These are phyloP conservation scores for Aquilaria yunnanensis DNA, from an alignment of 345 rosid species.

Conservation along the genomic window DNA sequence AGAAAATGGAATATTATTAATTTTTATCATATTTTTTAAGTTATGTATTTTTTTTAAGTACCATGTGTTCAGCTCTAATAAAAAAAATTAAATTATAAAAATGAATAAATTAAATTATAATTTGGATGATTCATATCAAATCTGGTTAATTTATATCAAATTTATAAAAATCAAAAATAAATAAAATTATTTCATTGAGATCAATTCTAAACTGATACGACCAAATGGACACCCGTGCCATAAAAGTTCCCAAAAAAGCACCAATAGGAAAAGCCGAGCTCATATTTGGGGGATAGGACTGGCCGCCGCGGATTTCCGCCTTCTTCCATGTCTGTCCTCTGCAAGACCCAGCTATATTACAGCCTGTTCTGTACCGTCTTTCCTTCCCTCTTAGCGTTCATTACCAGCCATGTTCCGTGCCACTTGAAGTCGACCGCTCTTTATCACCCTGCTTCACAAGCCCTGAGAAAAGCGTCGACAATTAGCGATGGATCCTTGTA, in stretches of 20 bases:
- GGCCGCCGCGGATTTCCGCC: background rate
- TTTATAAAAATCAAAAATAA: too few relatives aligned
- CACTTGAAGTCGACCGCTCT: background rate
- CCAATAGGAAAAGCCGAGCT: background rate
- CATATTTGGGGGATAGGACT: background rate
- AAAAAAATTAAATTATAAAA: too few relatives aligned
- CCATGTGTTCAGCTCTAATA: too few relatives aligned
- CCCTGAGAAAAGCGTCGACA: background rate
- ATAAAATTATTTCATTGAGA: too few relatives aligned
- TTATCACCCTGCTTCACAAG: constrained; percentile 2
- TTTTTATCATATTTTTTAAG: too few relatives aligned
- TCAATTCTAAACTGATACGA: too few relatives aligned
- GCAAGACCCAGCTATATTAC: constrained; percentile 50
- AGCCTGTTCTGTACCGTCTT: constrained; percentile 43
- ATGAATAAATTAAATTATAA: too few relatives aligned
- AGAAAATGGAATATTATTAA: too few relatives aligned
- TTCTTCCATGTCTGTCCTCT: background rate
- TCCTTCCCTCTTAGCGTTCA: background rate
- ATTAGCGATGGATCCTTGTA: constrained; percentile 86
- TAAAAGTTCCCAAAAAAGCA: background rate
- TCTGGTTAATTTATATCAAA: background rate
- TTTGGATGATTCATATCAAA: too few relatives aligned
- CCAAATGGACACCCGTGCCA: too few relatives aligned
- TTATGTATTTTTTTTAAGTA: too few relatives aligned
- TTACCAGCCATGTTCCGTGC: background rate